A percentile compares a stretch with the other conserved stretches of the same genome.
phyloP scores from a whole-genome alignment of 306 rosid species.

The Cucumis melo region DNA sequence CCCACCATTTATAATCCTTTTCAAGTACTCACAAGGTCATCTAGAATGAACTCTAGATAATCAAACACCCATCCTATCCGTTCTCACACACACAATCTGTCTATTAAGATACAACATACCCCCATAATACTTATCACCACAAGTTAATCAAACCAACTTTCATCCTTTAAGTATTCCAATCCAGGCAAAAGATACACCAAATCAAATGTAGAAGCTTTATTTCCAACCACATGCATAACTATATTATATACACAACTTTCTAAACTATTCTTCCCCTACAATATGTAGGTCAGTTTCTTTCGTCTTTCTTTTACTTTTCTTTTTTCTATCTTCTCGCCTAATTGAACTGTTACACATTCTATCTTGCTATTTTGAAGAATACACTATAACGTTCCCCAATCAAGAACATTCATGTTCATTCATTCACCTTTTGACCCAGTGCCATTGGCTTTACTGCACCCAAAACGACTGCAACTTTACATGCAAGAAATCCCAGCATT shows the following conservation, averaged over 20 bases:
- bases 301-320: not conserved
- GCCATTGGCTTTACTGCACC: slow-evolving; percentile 66
- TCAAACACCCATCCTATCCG: too few relatives aligned
- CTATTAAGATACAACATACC: too few relatives aligned
- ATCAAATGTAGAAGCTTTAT: not conserved
- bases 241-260: not conserved
- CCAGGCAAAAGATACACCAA: not conserved
- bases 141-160: not conserved
- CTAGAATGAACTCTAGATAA: too few relatives aligned
- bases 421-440: slow-evolving; percentile 19
- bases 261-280: not conserved
- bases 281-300: not conserved
- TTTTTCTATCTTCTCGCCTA: not conserved
- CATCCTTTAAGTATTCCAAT: not conserved
- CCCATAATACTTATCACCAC: not conserved
- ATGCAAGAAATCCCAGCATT: slow-evolving; percentile 71
- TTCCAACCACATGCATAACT: not conserved
- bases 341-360: not conserved
- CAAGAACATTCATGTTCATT: not conserved
- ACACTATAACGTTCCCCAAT: not conserved
- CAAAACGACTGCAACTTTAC: slow-evolving; percentile 66
- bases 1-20: too few relatives aligned
- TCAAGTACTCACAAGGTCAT: too few relatives aligned
- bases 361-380: not conserved
- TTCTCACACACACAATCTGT: too few relatives aligned